Conservation (phyloP, 805 yeast species). For the Yamadazyma akitaensis region DNA sequence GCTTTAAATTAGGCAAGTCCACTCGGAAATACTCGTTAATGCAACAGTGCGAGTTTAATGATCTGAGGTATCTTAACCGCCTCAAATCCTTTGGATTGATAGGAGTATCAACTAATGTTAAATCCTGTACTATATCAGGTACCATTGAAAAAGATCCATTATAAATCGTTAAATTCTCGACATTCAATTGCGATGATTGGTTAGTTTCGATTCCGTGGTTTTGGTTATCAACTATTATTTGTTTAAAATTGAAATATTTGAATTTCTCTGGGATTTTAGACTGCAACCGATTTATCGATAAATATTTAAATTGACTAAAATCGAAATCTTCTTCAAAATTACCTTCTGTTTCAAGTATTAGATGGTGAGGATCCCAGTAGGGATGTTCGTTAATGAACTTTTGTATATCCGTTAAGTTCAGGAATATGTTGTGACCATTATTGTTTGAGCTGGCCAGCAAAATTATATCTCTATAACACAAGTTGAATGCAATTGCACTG, state of each 20-base stretch:
- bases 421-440: not conserved
- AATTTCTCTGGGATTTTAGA: not conserved
- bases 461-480: not conserved
- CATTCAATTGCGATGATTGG: not conserved
- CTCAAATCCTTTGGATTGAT: not conserved
- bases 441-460: not conserved
- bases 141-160: not conserved
- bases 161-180: conserved; percentile 1
- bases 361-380: conserved; percentile 2
- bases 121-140: not conserved
- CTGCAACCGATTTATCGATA: conserved; percentile 2
- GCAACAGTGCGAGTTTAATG: conserved; percentile 2
- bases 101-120: conserved; percentile 1
- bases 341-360: conserved; percentile 1
- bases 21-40: conserved; percentile 3
- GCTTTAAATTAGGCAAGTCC: conserved; percentile 3
- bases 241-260: not conserved
- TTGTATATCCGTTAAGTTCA: not conserved
- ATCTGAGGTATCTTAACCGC: conserved; percentile 1
- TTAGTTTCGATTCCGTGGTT: not conserved
- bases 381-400: not conserved
- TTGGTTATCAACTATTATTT: not conserved
- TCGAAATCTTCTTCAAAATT: conserved; percentile 1
- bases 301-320: conserved; percentile 6
- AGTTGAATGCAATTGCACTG: conserved; percentile 2